Percentiles rank a stretch among this genome's conserved stretches.
Conservation (phyloP, 148 eudicot genomes). For the Rhododendron griersonianum region DNA sequence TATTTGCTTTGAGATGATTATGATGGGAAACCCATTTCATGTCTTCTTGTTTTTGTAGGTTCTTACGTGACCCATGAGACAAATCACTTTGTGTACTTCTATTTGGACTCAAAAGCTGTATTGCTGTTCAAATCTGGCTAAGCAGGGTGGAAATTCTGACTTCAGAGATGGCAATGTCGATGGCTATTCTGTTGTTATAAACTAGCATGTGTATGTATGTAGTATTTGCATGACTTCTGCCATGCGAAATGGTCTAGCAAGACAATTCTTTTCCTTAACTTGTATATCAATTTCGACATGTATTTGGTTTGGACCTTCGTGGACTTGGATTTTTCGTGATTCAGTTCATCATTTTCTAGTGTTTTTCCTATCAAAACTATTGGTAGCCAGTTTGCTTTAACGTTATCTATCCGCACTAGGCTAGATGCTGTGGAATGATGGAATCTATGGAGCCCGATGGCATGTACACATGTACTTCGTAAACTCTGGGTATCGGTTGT, state of each 20-base stretch:
- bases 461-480: neutral
- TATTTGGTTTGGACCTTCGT: neutral
- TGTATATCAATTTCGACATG: conserved; percentile 2
- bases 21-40: neutral
- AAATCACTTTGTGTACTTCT: conserved; percentile 92
- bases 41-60: conserved; percentile 37
- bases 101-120: conserved; percentile 84
- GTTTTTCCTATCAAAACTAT: neutral
- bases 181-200: conserved; percentile 5
- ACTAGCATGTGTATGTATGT: neutral
- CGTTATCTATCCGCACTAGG: neutral
- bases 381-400: neutral
- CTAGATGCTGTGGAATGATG: neutral
- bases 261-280: neutral
- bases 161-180: neutral
- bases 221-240: neutral
- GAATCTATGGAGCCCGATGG: neutral
- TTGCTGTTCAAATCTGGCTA: conserved; percentile 91
- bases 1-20: neutral
- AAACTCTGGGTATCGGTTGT: neutral
- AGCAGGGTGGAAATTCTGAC: conserved; percentile 14
- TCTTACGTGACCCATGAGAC: conserved; percentile 97
- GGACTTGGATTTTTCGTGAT: neutral
- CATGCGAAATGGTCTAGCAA: neutral
- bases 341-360: neutral